Base-by-base conservation (phyloP, 2,329 filamentous ascomycete genomes). In the Dactylonectria macrodidyma region DNA sequence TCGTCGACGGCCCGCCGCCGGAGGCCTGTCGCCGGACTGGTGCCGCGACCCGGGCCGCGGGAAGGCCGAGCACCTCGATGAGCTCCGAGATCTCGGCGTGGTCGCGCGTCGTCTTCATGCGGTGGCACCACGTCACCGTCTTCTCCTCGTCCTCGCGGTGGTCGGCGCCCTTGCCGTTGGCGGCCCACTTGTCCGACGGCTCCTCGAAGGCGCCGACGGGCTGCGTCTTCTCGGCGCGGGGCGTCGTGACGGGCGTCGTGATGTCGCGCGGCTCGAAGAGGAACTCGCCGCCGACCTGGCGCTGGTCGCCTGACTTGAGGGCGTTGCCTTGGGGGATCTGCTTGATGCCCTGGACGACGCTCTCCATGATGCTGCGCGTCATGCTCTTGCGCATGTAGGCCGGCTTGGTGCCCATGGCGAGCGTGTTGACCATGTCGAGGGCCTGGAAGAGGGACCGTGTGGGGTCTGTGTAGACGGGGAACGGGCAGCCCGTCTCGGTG, bases 401-500 rank as follows among this genome's bases (percentile, higher is more conserved):
- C 0, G 93, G 92, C 50, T 86, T 83, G 2, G 77, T 30, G 5
- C 92, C 92, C 22, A 92, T 74, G 1, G 84, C 84, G 41, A 91
- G 83, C 1, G 91, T 92, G 68, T 87, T 88, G 11, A 86, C 84
- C 92, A 95, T 93, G 70, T 89, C 91, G 1, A 95, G 86, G 57
- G 86, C 83, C 46, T 87, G 81, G 81, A 94, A 94, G 7, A 95
- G 84, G 38, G 86, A 86, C 36, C 88, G 84, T 3, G 88, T 89
- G 0, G 92, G 92, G 77, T 95, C 93, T n/a, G 92, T 89, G 82
- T 93, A 95, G 65, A 95, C 87, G n/a, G 91, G 90, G 81, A 91
- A 95, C 1, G 87, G 86, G 73, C 91, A 93, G n/a, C 78, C 78
- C 0, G 92, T 92, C 61, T 88, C 85, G 24, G 85, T 78, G 19